phyloP scores from a whole-genome alignment of 805 yeast genomes.

The Saccharomycopsis guyanensis region DNA sequence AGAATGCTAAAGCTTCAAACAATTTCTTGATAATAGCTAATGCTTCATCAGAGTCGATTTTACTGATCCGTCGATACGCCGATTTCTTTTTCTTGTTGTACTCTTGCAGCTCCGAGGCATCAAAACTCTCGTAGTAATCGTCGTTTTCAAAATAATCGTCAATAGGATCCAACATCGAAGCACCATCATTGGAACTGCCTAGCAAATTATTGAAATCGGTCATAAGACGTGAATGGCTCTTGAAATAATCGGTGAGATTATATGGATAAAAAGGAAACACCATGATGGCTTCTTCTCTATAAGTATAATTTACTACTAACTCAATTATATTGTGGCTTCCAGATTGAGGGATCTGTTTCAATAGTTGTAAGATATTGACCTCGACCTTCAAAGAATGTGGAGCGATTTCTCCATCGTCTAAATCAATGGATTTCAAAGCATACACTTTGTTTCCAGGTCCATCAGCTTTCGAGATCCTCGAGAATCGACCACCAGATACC shows the following conservation, averaged over 20 bases:
- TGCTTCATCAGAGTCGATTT: conserved; percentile 12
- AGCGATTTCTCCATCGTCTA: conserved; percentile 35
- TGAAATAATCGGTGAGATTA: conserved; percentile 30
- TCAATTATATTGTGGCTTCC: conserved; percentile 1
- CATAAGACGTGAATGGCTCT: conserved; percentile 27
- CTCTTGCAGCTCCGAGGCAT: conserved; percentile 8
- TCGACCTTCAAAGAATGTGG: conserved; percentile 44
- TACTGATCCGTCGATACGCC: conserved; percentile 12
- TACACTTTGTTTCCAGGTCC: conserved; percentile 17
- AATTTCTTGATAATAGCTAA: conserved; percentile 30
- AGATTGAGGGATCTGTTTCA: background rate
- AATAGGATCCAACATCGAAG: conserved; percentile 9
- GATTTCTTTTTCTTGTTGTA: no score
- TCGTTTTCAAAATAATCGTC: conserved; percentile 19
- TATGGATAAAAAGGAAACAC: conserved; percentile 32
- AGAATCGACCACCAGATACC: conserved; percentile 36
- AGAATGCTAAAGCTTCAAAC: conserved; percentile 39
- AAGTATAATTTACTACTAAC: conserved; percentile 18
- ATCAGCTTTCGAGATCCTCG: conserved; percentile 29
- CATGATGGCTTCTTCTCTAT: conserved; percentile 30
- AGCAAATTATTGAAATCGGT: conserved; percentile 16
- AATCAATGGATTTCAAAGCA: conserved; percentile 40
- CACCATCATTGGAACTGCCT: conserved; percentile 14
- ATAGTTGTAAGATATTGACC: conserved; percentile 29
- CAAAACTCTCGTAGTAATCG: conserved; percentile 2